Evolutionary conservation across 2,329 filamentous ascomycete genomes (phyloP).

Genomic region (Pleomassaria siparia): DNA sequence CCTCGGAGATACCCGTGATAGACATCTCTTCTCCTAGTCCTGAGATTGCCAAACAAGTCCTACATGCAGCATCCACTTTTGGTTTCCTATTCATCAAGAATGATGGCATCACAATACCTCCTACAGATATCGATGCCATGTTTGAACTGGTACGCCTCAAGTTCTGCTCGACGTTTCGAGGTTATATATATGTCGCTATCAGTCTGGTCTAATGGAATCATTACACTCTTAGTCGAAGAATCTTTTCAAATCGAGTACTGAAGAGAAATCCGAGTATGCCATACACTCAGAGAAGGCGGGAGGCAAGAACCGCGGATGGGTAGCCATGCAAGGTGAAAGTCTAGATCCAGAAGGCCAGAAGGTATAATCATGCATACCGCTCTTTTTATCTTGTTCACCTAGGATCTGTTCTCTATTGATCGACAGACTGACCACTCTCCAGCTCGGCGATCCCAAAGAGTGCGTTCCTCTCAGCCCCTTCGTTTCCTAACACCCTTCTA

Average conservation of each 20-base stretch:
- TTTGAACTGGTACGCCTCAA: conserved; percentile 67
- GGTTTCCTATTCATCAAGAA: conserved; percentile 91
- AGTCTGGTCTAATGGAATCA: neutral
- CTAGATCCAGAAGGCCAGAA: conserved; percentile 81
- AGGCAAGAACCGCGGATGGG: conserved; percentile 81
- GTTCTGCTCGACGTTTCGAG: neutral
- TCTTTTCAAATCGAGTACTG: conserved; percentile 70
- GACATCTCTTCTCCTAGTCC: conserved; percentile 67
- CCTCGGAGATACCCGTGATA: conserved; percentile 84
- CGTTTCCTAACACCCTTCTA: neutral
- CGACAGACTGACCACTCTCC: neutral
- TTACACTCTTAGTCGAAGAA: conserved; percentile 58
- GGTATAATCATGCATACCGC: conserved; percentile 55
- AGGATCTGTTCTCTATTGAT: neutral
- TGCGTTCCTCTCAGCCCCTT: conserved; percentile 37
- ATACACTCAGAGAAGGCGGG: conserved; percentile 63
- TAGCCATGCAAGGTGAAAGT: conserved; percentile 82
- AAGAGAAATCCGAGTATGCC: conserved; percentile 72
- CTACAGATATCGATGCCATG: conserved; percentile 65
- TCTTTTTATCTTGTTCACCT: neutral
- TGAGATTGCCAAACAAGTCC: conserved; percentile 67
- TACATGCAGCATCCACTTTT: conserved; percentile 77
- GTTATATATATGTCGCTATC: too few relatives aligned
- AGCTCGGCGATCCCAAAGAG: conserved; percentile 86
- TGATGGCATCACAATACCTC: conserved; percentile 67